Conservation (phyloP, 2,329 filamentous ascomycete genomes). For the Talaromyces funiculosus region DNA sequence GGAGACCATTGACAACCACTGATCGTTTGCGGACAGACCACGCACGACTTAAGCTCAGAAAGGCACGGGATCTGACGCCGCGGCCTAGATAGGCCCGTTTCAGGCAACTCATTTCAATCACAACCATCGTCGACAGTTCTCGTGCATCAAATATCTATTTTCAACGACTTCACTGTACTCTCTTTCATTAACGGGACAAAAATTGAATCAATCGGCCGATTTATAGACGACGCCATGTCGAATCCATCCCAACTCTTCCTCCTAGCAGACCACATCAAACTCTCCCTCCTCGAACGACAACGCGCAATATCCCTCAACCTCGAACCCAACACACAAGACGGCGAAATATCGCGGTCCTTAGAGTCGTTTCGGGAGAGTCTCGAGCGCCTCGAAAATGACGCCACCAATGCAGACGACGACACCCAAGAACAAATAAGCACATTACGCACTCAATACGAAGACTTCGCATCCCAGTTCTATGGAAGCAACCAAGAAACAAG, state of each 20-base stretch:
- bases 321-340: constrained; percentile 73
- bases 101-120: constrained; percentile 9
- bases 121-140: not conserved
- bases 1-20: not conserved
- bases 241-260: constrained; percentile 74
- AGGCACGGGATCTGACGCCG: constrained; percentile 7
- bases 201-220: not conserved
- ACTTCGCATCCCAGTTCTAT: constrained; percentile 75
- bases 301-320: constrained; percentile 76
- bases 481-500: constrained; percentile 48
- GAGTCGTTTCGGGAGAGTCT: constrained; percentile 81
- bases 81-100: constrained; percentile 2
- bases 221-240: constrained; percentile 31
- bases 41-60: not conserved
- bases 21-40: not conserved
- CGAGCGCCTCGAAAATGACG: constrained; percentile 55
- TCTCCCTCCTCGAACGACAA: constrained; percentile 87
- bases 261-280: constrained; percentile 92
- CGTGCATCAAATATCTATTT: not conserved
- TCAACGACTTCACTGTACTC: too few species aligned
- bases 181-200: too few species aligned
- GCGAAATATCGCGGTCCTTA: constrained; percentile 80
- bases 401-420: constrained; percentile 47
- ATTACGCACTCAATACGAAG: constrained; percentile 68
- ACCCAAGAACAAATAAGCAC: constrained; percentile 61